phyloP scores from a whole-genome alignment of 176 grass and related monocot species.

The Puya raimondii region DNA sequence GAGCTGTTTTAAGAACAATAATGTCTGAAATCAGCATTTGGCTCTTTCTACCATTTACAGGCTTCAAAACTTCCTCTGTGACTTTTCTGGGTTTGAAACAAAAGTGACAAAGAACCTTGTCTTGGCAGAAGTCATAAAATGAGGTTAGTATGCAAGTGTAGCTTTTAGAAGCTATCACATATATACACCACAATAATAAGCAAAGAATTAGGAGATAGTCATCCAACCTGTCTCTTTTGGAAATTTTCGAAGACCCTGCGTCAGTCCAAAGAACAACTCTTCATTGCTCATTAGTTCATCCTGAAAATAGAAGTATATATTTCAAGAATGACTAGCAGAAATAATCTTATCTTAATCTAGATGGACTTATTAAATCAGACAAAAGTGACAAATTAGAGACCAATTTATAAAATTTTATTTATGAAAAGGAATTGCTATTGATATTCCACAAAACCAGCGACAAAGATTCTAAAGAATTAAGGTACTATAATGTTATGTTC shows the following conservation, averaged over 20 bases:
- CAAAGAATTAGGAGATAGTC: conserved; percentile 15
- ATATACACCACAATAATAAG: conserved; percentile 3
- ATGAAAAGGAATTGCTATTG: background rate
- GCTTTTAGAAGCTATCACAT: background rate
- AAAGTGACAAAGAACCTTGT: conserved; percentile 95
- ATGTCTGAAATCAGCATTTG: conserved; percentile 84
- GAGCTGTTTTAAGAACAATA: conserved; percentile 91
- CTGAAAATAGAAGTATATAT: conserved; percentile 35
- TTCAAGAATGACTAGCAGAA: background rate
- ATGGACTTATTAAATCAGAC: background rate
- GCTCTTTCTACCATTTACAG: conserved; percentile 72
- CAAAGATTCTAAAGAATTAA: too few relatives aligned
- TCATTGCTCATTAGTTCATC: conserved; percentile 90
- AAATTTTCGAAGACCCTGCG: conserved; percentile 92
- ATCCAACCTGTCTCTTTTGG: conserved; percentile 91
- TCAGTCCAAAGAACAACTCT: conserved; percentile 91
- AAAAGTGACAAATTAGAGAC: background rate
- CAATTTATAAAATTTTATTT: background rate
- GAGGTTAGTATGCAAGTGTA: background rate
- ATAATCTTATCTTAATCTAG: background rate
- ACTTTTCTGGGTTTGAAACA: conserved; percentile 87
- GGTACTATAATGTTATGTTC: too few relatives aligned
- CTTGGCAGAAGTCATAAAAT: conserved; percentile 12
- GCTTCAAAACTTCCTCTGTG: conserved; percentile 48
- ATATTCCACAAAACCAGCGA: background rate